Evolutionary conservation across 371 early-diverging fungal species (phyloP).

Genomic region (Umbelopsis sp.): DNA sequence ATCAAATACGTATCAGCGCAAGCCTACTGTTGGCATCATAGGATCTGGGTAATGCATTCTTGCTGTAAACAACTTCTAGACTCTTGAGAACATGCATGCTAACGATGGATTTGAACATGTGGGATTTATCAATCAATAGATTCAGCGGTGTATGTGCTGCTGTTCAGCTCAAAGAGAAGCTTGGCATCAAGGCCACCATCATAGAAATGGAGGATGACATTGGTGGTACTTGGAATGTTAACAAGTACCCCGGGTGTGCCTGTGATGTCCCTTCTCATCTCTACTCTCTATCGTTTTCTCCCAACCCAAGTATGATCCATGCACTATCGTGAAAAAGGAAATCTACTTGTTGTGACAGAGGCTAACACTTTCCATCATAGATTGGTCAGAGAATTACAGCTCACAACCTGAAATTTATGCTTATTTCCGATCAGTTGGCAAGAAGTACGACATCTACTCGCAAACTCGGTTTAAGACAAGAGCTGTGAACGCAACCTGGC

Average conservation of each 20-base stretch:
- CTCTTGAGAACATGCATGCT: background rate
- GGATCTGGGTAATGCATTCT: conserved; percentile 29
- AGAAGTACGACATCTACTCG: conserved; percentile 36
- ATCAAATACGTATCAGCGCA: conserved; percentile 7
- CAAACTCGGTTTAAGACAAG: conserved; percentile 40
- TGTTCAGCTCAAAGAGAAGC: conserved; percentile 52
- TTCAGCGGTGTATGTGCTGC: conserved; percentile 67
- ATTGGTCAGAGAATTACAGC: conserved; percentile 38
- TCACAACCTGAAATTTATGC: conserved; percentile 37
- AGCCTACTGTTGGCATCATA: conserved; percentile 28
- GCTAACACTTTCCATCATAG: conserved; percentile 15
- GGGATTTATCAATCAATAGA: conserved; percentile 27
- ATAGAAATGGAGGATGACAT: conserved; percentile 58
- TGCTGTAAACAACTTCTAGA: background rate
- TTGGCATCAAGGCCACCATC: conserved; percentile 50
- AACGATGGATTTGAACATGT: background rate
- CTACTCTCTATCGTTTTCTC: conserved; percentile 54
- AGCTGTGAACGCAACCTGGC: conserved; percentile 32
- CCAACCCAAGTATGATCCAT: conserved; percentile 41
- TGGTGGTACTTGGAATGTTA: conserved; percentile 68
- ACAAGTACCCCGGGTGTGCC: conserved; percentile 65
- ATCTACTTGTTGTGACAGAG: background rate
- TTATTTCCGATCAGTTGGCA: conserved; percentile 39
- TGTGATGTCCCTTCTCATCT: conserved; percentile 64
- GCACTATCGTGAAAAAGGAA: background rate